Evolutionary conservation across 1,284 basidiomycete genomes (phyloP).

Genomic region (Ustilago sp.): DNA sequence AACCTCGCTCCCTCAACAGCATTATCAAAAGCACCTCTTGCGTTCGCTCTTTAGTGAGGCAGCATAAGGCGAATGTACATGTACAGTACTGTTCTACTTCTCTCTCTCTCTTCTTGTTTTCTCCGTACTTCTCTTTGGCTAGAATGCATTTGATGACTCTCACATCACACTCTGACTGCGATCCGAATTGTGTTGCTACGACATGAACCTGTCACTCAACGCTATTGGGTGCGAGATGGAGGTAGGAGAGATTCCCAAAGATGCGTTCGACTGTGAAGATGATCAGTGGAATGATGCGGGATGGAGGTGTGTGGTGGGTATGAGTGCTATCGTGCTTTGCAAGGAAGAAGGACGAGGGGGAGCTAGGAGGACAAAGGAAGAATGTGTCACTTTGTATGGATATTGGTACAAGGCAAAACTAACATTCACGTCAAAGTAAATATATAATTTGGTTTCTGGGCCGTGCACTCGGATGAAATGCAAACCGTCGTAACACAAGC

Average conservation of each 20-base stretch:
- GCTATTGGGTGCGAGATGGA: constrained; percentile 23
- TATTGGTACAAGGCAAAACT: too few relatives aligned
- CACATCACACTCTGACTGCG: not conserved
- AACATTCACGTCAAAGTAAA: too few relatives aligned
- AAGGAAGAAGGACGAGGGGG: too few relatives aligned
- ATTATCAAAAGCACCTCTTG: not conserved
- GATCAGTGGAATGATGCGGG: not conserved
- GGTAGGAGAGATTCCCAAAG: constrained; percentile 36
- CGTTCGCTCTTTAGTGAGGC: not conserved
- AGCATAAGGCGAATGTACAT: constrained; percentile 7
- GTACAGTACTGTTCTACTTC: not conserved
- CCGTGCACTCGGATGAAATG: not conserved
- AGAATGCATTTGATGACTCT: constrained; percentile 6
- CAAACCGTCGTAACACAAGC: not conserved
- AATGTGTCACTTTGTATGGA: too few relatives aligned
- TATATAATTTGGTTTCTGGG: not conserved
- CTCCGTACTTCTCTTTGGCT: constrained; percentile 3
- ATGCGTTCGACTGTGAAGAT: constrained; percentile 9
- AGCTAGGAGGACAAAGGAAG: too few relatives aligned
- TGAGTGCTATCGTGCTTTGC: not conserved
- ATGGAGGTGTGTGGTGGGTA: not conserved
- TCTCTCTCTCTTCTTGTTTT: constrained; percentile 11
- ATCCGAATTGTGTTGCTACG: not conserved
- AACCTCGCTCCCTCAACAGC: constrained; percentile 1
- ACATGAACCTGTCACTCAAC: not conserved